phyloP scores from a whole-genome alignment of 108 stramenopile species.

The Chaetoceros tenuissimus region DNA sequence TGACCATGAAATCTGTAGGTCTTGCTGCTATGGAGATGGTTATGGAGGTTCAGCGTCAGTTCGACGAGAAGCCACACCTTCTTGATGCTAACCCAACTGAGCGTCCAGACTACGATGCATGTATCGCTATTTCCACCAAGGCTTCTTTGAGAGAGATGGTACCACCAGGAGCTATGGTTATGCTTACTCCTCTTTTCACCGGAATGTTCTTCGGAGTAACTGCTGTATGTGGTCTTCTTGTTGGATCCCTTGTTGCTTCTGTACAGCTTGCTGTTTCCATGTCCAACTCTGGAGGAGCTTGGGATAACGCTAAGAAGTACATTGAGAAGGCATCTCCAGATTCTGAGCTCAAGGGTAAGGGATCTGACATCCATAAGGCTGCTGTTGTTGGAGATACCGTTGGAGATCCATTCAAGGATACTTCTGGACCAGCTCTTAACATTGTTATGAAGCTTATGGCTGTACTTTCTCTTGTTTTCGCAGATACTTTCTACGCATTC shows the following conservation, averaged over 20 bases:
- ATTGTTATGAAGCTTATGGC: slow-evolving; percentile 99
- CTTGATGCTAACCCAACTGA: slow-evolving; percentile 87
- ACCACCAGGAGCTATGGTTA: slow-evolving; percentile 93
- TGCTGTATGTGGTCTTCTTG: slow-evolving; percentile 93
- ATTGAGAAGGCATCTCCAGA: slow-evolving; percentile 87
- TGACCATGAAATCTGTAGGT: slow-evolving; percentile 99
- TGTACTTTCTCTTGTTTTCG: slow-evolving; percentile 94
- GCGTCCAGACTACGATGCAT: slow-evolving; percentile 90
- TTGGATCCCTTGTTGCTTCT: slow-evolving; percentile 84
- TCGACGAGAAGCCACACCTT: slow-evolving; percentile 88
- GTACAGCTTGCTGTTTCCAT: slow-evolving; percentile 96
- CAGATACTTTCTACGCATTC: slow-evolving; percentile 90
- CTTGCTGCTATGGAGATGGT: slow-evolving; percentile 98
- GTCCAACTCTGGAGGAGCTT: slow-evolving; percentile 98
- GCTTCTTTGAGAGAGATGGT: slow-evolving; percentile 95
- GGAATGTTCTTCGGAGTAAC: slow-evolving; percentile 95
- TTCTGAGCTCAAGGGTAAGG: slow-evolving; percentile 88
- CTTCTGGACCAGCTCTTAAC: slow-evolving; percentile 94
- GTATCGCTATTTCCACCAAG: slow-evolving; percentile 95
- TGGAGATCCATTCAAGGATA: slow-evolving; percentile 99
- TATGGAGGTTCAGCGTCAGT: slow-evolving; percentile 95
- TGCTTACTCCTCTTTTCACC: slow-evolving; percentile 93
- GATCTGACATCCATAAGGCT: slow-evolving; percentile 92
- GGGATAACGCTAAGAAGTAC: slow-evolving; percentile 99
- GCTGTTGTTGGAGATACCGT: slow-evolving; percentile 97